phyloP scores from a whole-genome alignment of 2,329 filamentous ascomycete genomes.

The Spiromastix sp. region DNA sequence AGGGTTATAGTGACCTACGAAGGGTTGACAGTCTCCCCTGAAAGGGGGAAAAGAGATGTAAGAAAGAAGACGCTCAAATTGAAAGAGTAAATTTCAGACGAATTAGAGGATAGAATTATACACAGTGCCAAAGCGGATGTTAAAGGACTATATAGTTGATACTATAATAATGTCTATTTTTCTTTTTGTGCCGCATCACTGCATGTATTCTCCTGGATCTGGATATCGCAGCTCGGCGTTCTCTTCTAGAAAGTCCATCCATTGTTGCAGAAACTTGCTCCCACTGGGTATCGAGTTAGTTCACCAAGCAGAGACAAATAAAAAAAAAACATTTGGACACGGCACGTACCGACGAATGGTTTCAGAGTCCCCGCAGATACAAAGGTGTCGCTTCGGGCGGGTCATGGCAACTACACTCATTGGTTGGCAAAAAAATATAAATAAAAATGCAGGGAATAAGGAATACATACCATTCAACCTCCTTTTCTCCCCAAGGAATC shows the following conservation, averaged over 20 bases:
- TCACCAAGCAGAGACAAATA: too few relatives aligned
- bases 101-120: too few relatives aligned
- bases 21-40: too few relatives aligned
- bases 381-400: constrained; percentile 78
- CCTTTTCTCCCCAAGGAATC: constrained; percentile 85
- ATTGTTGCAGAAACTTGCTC: constrained; percentile 71
- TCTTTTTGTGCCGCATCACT: too few relatives aligned
- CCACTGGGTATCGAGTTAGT: constrained; percentile 59
- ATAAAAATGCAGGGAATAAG: neutral
- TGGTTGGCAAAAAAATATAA: constrained; percentile 5
- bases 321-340: constrained; percentile 8
- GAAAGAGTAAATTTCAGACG: too few relatives aligned
- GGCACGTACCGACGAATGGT: constrained; percentile 77
- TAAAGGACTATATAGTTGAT: too few relatives aligned
- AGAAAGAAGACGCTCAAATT: too few relatives aligned
- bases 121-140: too few relatives aligned
- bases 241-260: constrained; percentile 88
- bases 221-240: constrained; percentile 85
- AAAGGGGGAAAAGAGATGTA: too few relatives aligned
- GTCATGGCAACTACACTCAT: constrained; percentile 76
- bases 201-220: constrained; percentile 39
- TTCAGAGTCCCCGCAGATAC: constrained; percentile 86
- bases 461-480: constrained; percentile 81
- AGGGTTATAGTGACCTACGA: too few relatives aligned
- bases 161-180: too few relatives aligned